These are phyloP conservation scores for Casuarina equisetifolia DNA, from an alignment of 306 rosid species.

Conservation along the genomic window DNA sequence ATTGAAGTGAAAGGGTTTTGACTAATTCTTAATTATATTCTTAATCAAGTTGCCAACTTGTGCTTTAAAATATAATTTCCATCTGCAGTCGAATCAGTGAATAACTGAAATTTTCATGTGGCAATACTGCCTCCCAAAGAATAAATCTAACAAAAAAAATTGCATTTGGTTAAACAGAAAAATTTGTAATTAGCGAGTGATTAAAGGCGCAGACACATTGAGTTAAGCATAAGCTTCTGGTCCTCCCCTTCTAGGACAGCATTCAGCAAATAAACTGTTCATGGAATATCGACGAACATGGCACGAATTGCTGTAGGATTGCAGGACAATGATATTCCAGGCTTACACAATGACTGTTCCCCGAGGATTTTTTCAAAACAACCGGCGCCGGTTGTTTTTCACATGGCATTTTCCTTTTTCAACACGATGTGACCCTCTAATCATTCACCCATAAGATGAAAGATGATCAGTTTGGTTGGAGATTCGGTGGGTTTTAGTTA, in stretches of 20 bases:
- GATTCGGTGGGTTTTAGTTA: background rate
- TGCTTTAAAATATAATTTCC: too few species aligned
- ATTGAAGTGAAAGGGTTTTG: slow-evolving; percentile 21
- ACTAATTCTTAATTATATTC: slow-evolving; percentile 2
- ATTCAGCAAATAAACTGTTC: background rate
- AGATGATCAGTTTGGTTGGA: too few species aligned
- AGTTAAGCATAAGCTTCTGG: slow-evolving; percentile 4
- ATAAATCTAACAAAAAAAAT: too few species aligned
- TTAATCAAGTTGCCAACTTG: too few species aligned
- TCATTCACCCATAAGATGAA: too few species aligned
- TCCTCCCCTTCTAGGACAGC: background rate
- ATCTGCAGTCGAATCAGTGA: too few species aligned
- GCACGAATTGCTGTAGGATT: background rate
- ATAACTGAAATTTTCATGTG: too few species aligned
- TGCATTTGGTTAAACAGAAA: too few species aligned
- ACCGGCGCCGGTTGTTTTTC: background rate
- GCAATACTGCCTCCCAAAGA: too few species aligned
- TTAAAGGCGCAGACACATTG: background rate
- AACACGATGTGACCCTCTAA: background rate
- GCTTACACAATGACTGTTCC: background rate
- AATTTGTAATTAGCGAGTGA: background rate
- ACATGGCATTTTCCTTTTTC: background rate
- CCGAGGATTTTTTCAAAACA: background rate
- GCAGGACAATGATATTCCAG: background rate
- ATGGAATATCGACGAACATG: background rate